Percentiles rank a stretch among this genome's conserved stretches.
phyloP scores from a whole-genome alignment of 2,329 filamentous ascomycete species.

The Penicillium brevicompactum region DNA sequence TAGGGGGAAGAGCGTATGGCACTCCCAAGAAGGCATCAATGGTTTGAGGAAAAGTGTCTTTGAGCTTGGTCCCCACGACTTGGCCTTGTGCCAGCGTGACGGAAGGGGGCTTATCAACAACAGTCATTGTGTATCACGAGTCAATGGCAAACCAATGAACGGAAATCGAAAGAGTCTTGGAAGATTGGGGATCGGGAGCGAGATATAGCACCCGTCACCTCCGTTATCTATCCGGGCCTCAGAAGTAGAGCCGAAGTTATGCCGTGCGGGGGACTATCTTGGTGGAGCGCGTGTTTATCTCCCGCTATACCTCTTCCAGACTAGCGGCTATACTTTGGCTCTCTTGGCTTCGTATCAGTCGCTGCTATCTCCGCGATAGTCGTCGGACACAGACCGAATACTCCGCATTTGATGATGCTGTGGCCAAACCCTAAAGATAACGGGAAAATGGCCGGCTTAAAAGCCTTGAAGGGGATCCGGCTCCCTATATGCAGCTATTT shows the following conservation, averaged over 20 bases:
- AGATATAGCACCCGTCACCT: neutral
- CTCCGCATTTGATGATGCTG: conserved; percentile 6
- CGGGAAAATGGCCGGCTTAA: neutral
- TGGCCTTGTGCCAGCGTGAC: conserved; percentile 32
- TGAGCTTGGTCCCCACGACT: conserved; percentile 30
- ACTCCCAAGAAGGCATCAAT: conserved; percentile 51
- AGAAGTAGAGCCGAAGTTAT: conserved; percentile 24
- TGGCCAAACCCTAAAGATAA: conserved; percentile 11
- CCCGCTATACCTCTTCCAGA: neutral
- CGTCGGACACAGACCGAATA: conserved; percentile 16
- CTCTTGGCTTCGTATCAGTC: neutral
- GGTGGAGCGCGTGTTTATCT: conserved; percentile 15
- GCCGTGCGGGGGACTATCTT: conserved; percentile 19
- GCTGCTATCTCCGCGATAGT: neutral
- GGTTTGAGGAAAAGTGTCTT: conserved; percentile 24
- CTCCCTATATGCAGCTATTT: neutral
- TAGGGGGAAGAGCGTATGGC: conserved; percentile 52
- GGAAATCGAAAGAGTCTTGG: neutral
- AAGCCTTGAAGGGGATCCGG: neutral
- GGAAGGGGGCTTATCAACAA: conserved; percentile 5
- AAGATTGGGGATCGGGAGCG: conserved; percentile 6
- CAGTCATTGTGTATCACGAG: conserved; percentile 1
- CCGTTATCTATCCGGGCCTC: conserved; percentile 13
- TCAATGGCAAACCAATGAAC: neutral
- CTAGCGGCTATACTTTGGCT: neutral